phyloP scores from a whole-genome alignment of 1,284 basidiomycete genomes.

The Phylloboletellus chloephorus region DNA sequence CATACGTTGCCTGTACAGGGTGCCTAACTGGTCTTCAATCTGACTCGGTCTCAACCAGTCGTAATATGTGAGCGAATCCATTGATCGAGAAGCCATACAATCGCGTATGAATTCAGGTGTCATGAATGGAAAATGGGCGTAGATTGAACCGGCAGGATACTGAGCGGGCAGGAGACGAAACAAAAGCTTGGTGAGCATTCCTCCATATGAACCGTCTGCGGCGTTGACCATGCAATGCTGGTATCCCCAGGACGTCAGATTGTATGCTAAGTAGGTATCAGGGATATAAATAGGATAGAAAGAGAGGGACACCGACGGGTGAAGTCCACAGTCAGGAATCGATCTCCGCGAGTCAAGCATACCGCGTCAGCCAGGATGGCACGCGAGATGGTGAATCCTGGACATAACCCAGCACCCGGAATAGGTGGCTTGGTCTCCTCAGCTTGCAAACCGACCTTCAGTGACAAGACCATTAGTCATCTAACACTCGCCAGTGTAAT shows the following conservation, averaged over 20 bases:
- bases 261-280: slow-evolving; percentile 44
- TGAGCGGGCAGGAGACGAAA: slow-evolving; percentile 64
- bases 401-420: slow-evolving; percentile 77
- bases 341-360: slow-evolving; percentile 64
- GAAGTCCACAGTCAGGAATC: slow-evolving; percentile 75
- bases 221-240: slow-evolving; percentile 61
- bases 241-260: slow-evolving; percentile 75
- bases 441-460: slow-evolving; percentile 65
- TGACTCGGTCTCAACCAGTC: slow-evolving; percentile 20
- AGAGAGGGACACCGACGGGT: slow-evolving; percentile 44
- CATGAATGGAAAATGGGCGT: slow-evolving; percentile 64
- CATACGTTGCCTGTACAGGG: slow-evolving; percentile 19
- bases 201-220: slow-evolving; percentile 66
- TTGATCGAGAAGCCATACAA: slow-evolving; percentile 14
- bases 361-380: slow-evolving; percentile 83
- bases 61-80: slow-evolving; percentile 16
- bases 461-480: not conserved
- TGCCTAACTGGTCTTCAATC: not conserved
- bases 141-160: slow-evolving; percentile 55
- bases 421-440: slow-evolving; percentile 68
- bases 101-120: slow-evolving; percentile 38
- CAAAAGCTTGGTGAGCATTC: slow-evolving; percentile 67
- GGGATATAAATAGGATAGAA: not conserved
- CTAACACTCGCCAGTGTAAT: not conserved
- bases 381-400: slow-evolving; percentile 83